phyloP scores from a whole-genome alignment of 495 filamentous ascomycete species.

The Chaetomium cochliodes region DNA sequence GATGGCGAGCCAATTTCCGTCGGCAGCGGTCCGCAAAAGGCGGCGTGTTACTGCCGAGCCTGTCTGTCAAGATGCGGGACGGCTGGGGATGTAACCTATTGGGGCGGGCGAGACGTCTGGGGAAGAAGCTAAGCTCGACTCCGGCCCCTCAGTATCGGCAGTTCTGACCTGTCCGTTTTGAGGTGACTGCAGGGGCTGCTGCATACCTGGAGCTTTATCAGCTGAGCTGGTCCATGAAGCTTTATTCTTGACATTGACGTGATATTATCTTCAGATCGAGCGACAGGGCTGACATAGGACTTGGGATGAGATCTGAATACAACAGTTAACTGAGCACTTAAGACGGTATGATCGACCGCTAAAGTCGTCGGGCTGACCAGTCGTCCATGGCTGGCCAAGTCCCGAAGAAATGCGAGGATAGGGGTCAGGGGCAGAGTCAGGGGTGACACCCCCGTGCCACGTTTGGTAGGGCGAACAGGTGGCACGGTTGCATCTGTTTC shows the following conservation, averaged over 20 bases:
- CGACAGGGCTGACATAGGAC: no score
- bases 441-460: not conserved
- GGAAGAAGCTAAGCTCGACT: conserved; percentile 8
- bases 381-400: not conserved
- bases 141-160: conserved; percentile 1
- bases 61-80: not conserved
- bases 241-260: no score
- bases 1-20: not conserved
- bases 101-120: not conserved
- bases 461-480: not conserved
- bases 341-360: not conserved
- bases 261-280: no score
- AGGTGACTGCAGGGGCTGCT: not conserved
- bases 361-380: not conserved
- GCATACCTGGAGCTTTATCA: no score
- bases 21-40: not conserved
- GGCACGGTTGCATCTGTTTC: not conserved
- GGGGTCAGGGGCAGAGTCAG: conserved; percentile 3
- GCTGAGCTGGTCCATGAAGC: no score
- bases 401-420: not conserved
- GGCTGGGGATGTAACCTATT: conserved; percentile 15
- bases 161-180: not conserved
- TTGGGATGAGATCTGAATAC: not conserved
- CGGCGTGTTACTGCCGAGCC: not conserved
- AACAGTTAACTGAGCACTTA: not conserved